Evolutionary conservation across 495 filamentous ascomycete genomes (phyloP).

Genomic region (Neurospora intermedia): DNA sequence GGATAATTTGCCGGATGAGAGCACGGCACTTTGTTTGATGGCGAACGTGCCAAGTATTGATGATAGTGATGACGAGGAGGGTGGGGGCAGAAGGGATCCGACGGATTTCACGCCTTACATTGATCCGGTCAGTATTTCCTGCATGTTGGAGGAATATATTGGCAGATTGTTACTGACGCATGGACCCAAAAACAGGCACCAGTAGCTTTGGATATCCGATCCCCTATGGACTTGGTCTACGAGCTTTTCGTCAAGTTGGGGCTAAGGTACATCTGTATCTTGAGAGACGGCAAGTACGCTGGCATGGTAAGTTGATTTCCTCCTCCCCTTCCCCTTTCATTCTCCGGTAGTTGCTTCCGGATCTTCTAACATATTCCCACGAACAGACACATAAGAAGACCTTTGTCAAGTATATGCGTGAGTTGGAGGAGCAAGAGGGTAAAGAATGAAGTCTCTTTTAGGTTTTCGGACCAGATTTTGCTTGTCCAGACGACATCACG

Average conservation of each 20-base stretch:
- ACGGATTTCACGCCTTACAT: slow-evolving; percentile 86
- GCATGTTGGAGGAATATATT: neutral
- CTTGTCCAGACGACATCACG: neutral
- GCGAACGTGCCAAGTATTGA: slow-evolving; percentile 44
- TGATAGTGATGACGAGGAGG: slow-evolving; percentile 38
- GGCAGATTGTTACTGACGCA: neutral
- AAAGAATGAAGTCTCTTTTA: slow-evolving; percentile 2
- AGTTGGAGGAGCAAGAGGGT: slow-evolving; percentile 53
- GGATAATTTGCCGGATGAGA: slow-evolving; percentile 68
- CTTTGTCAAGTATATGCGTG: slow-evolving; percentile 89
- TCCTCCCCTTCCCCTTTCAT: neutral
- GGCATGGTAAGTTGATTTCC: slow-evolving; percentile 55
- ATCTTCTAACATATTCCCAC: slow-evolving; percentile 13
- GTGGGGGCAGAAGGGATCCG: slow-evolving; percentile 44
- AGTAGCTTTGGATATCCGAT: slow-evolving; percentile 75
- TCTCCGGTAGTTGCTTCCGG: neutral
- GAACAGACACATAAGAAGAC: slow-evolving; percentile 77
- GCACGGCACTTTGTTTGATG: slow-evolving; percentile 72
- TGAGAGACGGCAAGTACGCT: slow-evolving; percentile 72
- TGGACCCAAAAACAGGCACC: slow-evolving; percentile 46
- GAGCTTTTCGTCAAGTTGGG: slow-evolving; percentile 96
- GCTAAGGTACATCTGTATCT: slow-evolving; percentile 82
- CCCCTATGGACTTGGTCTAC: slow-evolving; percentile 90
- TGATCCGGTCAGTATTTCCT: slow-evolving; percentile 53
- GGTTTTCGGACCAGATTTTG: neutral